These are phyloP conservation scores for Apiotrichum sp. DNA, from an alignment of 1,284 basidiomycete species.

Conservation along the genomic window DNA sequence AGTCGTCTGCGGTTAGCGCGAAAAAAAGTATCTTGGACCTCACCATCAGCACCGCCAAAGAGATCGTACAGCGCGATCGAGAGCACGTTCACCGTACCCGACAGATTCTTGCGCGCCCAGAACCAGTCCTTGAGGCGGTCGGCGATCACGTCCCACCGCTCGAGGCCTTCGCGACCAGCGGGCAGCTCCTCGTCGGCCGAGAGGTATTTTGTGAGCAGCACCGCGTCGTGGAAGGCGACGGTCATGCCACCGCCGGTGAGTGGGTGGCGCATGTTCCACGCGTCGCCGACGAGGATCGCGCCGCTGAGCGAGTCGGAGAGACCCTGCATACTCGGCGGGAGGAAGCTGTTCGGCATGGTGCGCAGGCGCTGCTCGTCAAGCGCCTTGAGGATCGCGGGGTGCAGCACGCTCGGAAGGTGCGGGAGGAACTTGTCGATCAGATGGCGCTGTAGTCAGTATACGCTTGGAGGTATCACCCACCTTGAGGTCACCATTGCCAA, in stretches of 20 bases:
- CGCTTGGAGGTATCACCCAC: slow-evolving; percentile 44
- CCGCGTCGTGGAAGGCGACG: slow-evolving; percentile 78
- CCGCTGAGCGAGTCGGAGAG: slow-evolving; percentile 53
- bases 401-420: slow-evolving; percentile 67
- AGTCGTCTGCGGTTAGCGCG: slow-evolving; percentile 21
- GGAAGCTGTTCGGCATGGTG: slow-evolving; percentile 93
- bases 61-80: slow-evolving; percentile 86
- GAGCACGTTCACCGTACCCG: slow-evolving; percentile 81
- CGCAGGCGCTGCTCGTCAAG: slow-evolving; percentile 67
- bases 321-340: slow-evolving; percentile 79
- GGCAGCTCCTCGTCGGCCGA: slow-evolving; percentile 34
- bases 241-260: slow-evolving; percentile 97
- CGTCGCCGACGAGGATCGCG: slow-evolving; percentile 83
- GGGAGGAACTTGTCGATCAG: slow-evolving; percentile 68
- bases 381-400: slow-evolving; percentile 57
- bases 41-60: slow-evolving; percentile 66
- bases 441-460: slow-evolving; percentile 52
- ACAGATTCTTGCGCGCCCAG: slow-evolving; percentile 72
- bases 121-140: slow-evolving; percentile 66
- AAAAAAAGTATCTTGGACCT: background rate
- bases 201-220: slow-evolving; percentile 63
- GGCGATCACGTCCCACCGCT: slow-evolving; percentile 61
- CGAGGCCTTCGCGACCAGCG: slow-evolving; percentile 41
- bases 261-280: slow-evolving; percentile 99
- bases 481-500: slow-evolving; percentile 57